Evolutionary conservation across 2,329 filamentous ascomycete genomes (phyloP), one percentile per base, ranked within the genome.

Genomic region (Diplodia corticola): DNA sequence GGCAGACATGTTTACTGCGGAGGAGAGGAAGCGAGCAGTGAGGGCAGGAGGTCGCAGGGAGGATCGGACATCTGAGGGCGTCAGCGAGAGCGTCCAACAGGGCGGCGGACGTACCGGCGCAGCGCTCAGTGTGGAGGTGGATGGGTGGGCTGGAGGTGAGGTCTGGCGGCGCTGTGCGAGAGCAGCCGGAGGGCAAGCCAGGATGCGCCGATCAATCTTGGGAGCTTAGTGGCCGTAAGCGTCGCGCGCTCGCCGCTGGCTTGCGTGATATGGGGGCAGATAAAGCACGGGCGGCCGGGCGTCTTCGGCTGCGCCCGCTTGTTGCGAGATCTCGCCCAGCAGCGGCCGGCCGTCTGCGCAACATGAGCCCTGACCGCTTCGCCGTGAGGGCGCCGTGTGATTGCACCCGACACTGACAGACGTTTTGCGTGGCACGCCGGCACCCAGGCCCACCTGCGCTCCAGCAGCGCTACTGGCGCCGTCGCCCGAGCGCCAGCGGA

Each of bases 1-100:
- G 73, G 55, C n/a, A 26, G 55, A 37, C 64, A 66, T 66, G 64
- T 33, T 63, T 48, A 63, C 46, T 46, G 54, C 33, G 48, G 44
- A 13, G 48, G 51, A 30, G 22, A 54, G 57, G 9, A 57, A 26
- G 49, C 49, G 30, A 20, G 12, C 54, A 68, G 60, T 65, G 68
- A 64, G 67, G 61, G 67, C 65, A 40, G 68, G 33, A 30, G 67
- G 37, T 5, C 28, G 48, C 48, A 48, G n/a, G 51, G 57, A 48
- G 55, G 64, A 59, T 66, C 64, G 64, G 48, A 63, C 64, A 66
- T 66, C 64, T 66, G 55, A 48, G 15, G n/a, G 28, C 20, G 64
- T 65, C 64, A 60, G 64, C 24, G 49, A 26, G 33, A 4, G 64
- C 44, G 40, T 46, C n/a, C 33, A 37, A 24, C 48, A 20, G 49